phyloP scores from a whole-genome alignment of 352 stramenopile species.

The Hyaloperonospora arabidopsidis region DNA sequence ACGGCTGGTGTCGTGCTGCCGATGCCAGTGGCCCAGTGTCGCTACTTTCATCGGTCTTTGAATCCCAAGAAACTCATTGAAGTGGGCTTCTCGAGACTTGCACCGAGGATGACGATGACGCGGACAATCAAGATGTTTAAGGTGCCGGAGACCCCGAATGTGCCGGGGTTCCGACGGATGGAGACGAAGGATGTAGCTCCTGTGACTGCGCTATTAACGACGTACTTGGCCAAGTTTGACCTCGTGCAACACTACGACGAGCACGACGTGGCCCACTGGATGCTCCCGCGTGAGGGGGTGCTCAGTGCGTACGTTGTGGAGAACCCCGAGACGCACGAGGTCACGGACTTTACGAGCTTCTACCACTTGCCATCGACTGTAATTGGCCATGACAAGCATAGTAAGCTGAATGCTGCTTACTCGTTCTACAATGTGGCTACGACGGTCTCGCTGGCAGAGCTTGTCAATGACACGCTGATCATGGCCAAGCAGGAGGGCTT shows the following conservation, averaged over 20 bases:
- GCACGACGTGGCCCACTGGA: slow-evolving; percentile 95
- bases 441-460: slow-evolving; percentile 35
- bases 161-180: slow-evolving; percentile 59
- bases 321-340: slow-evolving; percentile 54
- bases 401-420: slow-evolving; percentile 96
- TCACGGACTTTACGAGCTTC: slow-evolving; percentile 95
- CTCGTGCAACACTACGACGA: slow-evolving; percentile 88
- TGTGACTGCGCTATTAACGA: slow-evolving; percentile 51
- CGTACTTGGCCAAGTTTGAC: slow-evolving; percentile 63
- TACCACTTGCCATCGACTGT: slow-evolving; percentile 98
- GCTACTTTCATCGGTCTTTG: slow-evolving; percentile 97
- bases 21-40: slow-evolving; percentile 90
- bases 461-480: slow-evolving; percentile 52
- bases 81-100: slow-evolving; percentile 93
- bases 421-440: slow-evolving; percentile 96
- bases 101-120: slow-evolving; percentile 95
- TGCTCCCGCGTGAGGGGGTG: slow-evolving; percentile 92
- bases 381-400: slow-evolving; percentile 92
- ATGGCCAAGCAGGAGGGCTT: slow-evolving; percentile 54
- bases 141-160: slow-evolving; percentile 47
- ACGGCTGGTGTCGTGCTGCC: slow-evolving; percentile 97
- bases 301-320: slow-evolving; percentile 92
- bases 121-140: slow-evolving; percentile 90
- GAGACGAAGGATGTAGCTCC: slow-evolving; percentile 51
- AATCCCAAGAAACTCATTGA: slow-evolving; percentile 99